Conservation (phyloP, 1,284 basidiomycete genomes). For the Ceratobasidium sp. region DNA sequence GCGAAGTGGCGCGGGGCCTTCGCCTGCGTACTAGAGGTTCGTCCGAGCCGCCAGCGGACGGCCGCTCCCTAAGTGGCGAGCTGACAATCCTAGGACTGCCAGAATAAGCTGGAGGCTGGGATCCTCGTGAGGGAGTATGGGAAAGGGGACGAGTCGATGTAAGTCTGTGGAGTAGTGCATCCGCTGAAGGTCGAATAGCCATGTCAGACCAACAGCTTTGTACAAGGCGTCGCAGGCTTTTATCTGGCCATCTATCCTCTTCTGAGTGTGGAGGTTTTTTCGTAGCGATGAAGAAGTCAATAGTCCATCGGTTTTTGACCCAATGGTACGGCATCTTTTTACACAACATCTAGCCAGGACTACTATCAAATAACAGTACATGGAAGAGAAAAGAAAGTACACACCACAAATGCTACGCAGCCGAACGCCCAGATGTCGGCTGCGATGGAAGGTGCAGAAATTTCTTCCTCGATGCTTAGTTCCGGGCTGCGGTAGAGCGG, state of each 20-base stretch:
- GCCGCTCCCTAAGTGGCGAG: neutral
- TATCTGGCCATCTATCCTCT: conserved; percentile 19
- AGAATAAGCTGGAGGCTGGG: conserved; percentile 6
- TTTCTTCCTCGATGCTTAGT: conserved; percentile 17
- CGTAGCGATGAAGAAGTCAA: conserved; percentile 22
- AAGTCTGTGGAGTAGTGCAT: neutral
- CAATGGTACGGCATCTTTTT: conserved; percentile 37
- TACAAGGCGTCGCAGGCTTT: conserved; percentile 1
- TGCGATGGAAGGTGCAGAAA: neutral
- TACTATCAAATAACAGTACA: neutral
- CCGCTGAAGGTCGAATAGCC: conserved; percentile 12
- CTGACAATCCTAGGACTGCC: neutral
- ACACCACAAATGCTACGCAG: conserved; percentile 37
- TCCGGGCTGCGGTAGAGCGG: conserved; percentile 36
- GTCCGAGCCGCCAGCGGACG: too few species aligned
- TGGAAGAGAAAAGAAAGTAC: neutral
- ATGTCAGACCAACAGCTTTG: conserved; percentile 29
- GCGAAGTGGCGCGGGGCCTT: neutral
- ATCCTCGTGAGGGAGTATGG: neutral
- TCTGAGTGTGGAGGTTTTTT: conserved; percentile 30
- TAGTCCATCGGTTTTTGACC: conserved; percentile 34
- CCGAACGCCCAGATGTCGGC: conserved; percentile 40
- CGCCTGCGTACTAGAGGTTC: too few species aligned
- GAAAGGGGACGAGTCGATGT: neutral
- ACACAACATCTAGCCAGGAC: neutral